Evolutionary conservation across 768 basidiomycete genomes (phyloP).

Genomic region (Termitomyces sp.): DNA sequence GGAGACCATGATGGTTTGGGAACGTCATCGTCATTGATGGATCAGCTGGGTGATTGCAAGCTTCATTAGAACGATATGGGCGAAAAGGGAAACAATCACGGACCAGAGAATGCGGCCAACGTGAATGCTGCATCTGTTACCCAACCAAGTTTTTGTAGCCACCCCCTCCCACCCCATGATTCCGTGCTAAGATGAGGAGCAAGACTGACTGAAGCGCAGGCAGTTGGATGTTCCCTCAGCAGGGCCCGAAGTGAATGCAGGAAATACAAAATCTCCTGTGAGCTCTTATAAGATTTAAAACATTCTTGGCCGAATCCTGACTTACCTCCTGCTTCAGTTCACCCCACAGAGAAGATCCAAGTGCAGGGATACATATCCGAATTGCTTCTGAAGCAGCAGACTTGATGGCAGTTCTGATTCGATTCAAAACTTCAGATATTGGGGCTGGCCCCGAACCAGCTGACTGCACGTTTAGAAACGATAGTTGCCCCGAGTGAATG

Average conservation of each 20-base stretch:
- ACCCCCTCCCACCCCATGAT: conserved; percentile 59
- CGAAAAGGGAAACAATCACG: not conserved
- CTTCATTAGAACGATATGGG: not conserved
- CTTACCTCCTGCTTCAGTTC: conserved; percentile 55
- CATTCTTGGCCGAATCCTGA: not conserved
- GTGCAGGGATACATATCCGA: conserved; percentile 57
- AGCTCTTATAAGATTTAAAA: not conserved
- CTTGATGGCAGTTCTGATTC: conserved; percentile 26
- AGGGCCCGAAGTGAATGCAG: conserved; percentile 62
- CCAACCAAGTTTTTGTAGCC: conserved; percentile 81
- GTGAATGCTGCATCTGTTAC: conserved; percentile 71
- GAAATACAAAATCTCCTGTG: conserved; percentile 68
- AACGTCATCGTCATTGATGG: conserved; percentile 73
- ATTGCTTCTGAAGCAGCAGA: conserved; percentile 27
- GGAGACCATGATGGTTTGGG: conserved; percentile 82
- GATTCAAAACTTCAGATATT: conserved; percentile 20
- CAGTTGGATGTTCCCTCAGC: conserved; percentile 53
- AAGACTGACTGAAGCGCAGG: conserved; percentile 67
- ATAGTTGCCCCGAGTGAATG: conserved; percentile 33
- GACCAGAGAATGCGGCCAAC: conserved; percentile 78
- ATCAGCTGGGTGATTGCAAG: conserved; percentile 48
- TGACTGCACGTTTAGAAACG: conserved; percentile 14
- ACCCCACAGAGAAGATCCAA: conserved; percentile 72
- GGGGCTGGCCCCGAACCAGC: conserved; percentile 6
- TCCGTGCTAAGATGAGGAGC: conserved; percentile 60